Percentiles rank a stretch among this genome's conserved stretches.
Evolutionary conservation across 108 stramenopile species (phyloP).

Genomic region (Stephanodiscus triporus): DNA sequence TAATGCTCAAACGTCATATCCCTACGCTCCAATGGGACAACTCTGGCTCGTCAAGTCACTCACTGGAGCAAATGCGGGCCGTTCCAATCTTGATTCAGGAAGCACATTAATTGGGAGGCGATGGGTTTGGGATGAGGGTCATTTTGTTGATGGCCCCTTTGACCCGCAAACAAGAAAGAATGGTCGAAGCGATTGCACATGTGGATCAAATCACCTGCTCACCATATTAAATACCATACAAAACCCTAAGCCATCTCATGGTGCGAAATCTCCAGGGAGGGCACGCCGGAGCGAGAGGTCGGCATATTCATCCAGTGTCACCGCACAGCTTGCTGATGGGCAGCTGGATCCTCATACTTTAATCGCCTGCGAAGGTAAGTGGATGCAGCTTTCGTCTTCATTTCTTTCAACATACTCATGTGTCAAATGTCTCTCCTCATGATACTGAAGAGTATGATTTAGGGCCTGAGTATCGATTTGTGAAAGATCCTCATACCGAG

Average conservation of each 20-base stretch:
- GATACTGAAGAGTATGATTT: constrained; percentile 20
- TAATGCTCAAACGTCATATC: constrained; percentile 10
- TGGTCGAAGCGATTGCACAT: constrained; percentile 20
- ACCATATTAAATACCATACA: not conserved
- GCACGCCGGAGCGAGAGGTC: constrained; percentile 36
- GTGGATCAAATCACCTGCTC: constrained; percentile 25
- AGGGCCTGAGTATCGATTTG: constrained; percentile 47
- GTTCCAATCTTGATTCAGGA: constrained; percentile 12
- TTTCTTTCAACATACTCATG: not conserved
- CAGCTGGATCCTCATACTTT: constrained; percentile 48
- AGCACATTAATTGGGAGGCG: constrained; percentile 43
- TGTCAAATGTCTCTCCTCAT: not conserved
- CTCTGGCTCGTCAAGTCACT: constrained; percentile 35
- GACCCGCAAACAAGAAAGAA: constrained; percentile 6
- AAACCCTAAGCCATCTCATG: constrained; percentile 13
- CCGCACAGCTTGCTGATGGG: constrained; percentile 35
- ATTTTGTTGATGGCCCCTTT: constrained; percentile 35
- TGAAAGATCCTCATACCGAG: constrained; percentile 18
- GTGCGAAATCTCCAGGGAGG: constrained; percentile 6
- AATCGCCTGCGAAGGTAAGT: constrained; percentile 31
- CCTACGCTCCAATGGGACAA: constrained; percentile 42
- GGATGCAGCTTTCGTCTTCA: not conserved
- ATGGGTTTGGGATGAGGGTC: constrained; percentile 49
- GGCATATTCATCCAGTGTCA: constrained; percentile 25
- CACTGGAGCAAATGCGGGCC: not conserved